Evolutionary conservation across 176 grass and related monocot species (phyloP).

Genomic region (Stipa capillata): DNA sequence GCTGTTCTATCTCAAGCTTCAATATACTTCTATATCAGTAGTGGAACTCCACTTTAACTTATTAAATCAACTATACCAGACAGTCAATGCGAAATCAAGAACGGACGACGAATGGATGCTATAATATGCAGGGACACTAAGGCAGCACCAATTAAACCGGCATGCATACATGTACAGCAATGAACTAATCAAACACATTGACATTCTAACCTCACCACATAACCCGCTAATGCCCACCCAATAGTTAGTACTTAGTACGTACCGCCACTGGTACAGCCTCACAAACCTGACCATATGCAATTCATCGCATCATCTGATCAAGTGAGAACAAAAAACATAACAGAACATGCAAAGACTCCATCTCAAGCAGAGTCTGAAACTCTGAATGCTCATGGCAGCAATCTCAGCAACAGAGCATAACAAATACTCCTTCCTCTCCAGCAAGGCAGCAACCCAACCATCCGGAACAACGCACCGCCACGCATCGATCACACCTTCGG

Average conservation of each 20-base stretch:
- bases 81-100: not conserved
- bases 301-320: not conserved
- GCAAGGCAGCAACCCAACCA: not conserved
- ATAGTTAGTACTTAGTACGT: not conserved
- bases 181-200: not conserved
- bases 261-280: not conserved
- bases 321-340: not conserved
- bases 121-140: too few species aligned
- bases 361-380: not conserved
- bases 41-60: not conserved
- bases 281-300: too few species aligned
- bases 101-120: not conserved
- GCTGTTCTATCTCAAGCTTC: not conserved
- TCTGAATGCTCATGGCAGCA: not conserved
- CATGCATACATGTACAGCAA: too few species aligned
- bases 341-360: not conserved
- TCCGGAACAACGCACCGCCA: too few species aligned
- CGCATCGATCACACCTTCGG: too few species aligned
- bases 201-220: not conserved
- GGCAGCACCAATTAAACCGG: too few species aligned
- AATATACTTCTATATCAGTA: not conserved
- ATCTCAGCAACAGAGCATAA: not conserved
- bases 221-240: not conserved
- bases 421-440: not conserved
- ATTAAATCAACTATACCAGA: not conserved